Percentiles rank a stretch among this genome's conserved stretches.
phyloP scores from a whole-genome alignment of 1,284 basidiomycete genomes.

The Cutaneotrichosporon spelunceum region DNA sequence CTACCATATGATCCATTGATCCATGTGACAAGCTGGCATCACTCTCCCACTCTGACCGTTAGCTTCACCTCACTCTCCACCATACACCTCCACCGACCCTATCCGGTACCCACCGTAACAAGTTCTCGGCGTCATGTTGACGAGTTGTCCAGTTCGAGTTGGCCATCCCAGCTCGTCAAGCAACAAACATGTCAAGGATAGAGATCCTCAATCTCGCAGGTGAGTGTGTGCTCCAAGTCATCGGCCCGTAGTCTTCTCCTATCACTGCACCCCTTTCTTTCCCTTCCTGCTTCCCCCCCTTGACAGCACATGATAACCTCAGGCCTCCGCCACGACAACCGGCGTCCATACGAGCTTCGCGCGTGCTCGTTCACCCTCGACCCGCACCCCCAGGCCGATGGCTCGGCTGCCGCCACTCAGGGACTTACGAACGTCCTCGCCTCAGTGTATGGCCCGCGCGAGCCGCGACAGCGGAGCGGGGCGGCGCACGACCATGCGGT shows the following conservation, averaged over 20 bases:
- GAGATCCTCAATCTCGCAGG: slow-evolving; percentile 28
- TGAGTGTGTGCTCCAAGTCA: too few species aligned
- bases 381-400: slow-evolving; percentile 72
- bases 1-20: too few species aligned
- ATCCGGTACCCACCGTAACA: not conserved
- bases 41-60: too few species aligned
- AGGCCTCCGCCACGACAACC: slow-evolving; percentile 77
- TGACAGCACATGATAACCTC: not conserved
- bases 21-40: too few species aligned
- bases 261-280: not conserved
- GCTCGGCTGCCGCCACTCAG: slow-evolving; percentile 77
- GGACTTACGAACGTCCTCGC: slow-evolving; percentile 85
- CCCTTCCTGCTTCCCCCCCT: not conserved
- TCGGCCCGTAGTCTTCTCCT: too few species aligned
- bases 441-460: slow-evolving; percentile 85
- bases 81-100: not conserved
- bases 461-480: slow-evolving; percentile 71
- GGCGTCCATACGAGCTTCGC: slow-evolving; percentile 84
- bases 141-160: not conserved
- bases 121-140: not conserved
- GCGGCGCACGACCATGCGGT: slow-evolving; percentile 76
- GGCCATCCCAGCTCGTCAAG: not conserved
- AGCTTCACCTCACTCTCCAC: not conserved
- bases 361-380: slow-evolving; percentile 74
- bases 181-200: slow-evolving; percentile 14